Conservation (phyloP, 2,329 filamentous ascomycete species). For the Fusarium vanettenii region DNA sequence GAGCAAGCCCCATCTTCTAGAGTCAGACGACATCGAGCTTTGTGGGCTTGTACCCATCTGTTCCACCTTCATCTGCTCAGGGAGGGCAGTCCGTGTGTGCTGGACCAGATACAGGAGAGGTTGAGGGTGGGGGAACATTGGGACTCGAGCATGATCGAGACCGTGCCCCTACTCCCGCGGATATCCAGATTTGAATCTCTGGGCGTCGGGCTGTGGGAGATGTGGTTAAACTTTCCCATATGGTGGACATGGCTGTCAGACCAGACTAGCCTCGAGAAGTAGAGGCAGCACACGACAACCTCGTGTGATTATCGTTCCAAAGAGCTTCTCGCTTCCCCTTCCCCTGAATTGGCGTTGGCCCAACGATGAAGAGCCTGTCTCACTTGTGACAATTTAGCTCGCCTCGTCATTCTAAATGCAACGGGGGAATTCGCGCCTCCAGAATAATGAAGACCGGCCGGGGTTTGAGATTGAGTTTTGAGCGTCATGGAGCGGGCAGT, state of each 20-base stretch:
- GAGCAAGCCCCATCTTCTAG: constrained; percentile 17
- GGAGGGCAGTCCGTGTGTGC: not conserved
- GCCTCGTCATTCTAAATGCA: constrained; percentile 7
- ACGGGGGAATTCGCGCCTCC: constrained; percentile 3
- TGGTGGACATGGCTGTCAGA: constrained; percentile 1
- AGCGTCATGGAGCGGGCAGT: constrained; percentile 28
- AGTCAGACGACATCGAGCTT: constrained; percentile 26
- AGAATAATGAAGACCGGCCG: constrained; percentile 3
- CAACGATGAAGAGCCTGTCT: constrained; percentile 22
- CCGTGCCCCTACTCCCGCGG: not conserved
- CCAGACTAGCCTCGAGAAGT: not conserved
- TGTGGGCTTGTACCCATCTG: constrained; percentile 32
- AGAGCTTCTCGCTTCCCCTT: constrained; percentile 17
- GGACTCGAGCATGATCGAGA: constrained; percentile 3
- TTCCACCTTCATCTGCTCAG: constrained; percentile 3
- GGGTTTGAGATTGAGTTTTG: constrained; percentile 23
- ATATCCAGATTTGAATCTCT: constrained; percentile 16
- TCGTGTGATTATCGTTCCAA: constrained; percentile 17
- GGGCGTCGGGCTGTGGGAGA: not conserved
- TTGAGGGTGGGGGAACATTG: constrained; percentile 10
- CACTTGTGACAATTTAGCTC: constrained; percentile 13
- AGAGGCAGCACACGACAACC: constrained; percentile 34
- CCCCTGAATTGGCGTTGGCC: constrained; percentile 30
- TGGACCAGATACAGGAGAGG: not conserved
- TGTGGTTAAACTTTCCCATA: constrained; percentile 12